Evolutionary conservation across 495 filamentous ascomycete genomes (phyloP), one percentile per base, ranked within the genome.

Genomic region (Aspergillus olivimuriae): DNA sequence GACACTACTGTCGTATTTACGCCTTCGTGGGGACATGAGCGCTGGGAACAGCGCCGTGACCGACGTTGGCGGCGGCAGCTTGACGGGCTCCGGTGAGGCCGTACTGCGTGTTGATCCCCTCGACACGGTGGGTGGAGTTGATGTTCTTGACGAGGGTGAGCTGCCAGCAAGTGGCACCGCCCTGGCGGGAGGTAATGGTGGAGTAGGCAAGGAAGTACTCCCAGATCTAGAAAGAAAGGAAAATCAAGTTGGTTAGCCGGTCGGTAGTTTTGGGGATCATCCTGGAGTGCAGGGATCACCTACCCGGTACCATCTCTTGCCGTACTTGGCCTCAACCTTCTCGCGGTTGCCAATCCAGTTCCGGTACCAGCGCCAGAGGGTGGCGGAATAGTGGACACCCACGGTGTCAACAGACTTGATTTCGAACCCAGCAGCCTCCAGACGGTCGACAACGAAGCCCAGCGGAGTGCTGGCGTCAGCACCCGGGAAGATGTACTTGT

Each of bases 291-390:
- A 10, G 16, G n/a, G 38, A 16, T 37, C 52, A 77, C 86, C 74
- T 77, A 94, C 89, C 65, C 90, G 82, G 77, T 89, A 98, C 92
- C 92, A 98, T 52, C 86, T 73, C 50, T 85, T 84, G 51, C 92
- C 92, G 62, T 97, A 98, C 76, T 96, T 97, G 46, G 86, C 89
- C 61, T 84, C 77, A 23, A 97, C 85, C 75, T 95, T 96, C 48
- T 95, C 90, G 46, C 78, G 76, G 77, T 97, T 98, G 62, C 76
- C 92, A 63, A 97, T 75, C 92, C 92, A 98, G 76, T 98, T 98
- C 52, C 92, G 76, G 73, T 98, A 98, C 92, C 92, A 98, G 58
- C 87, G 81, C 92, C 92, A 98, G 34, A 98, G 70, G 24, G 92
- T 98, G 39, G 90, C 89, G 26, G 88, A 94, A 68, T 98, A 98